Evolutionary conservation across 2,329 filamentous ascomycete genomes (phyloP), one percentile per base, ranked within the genome.

Genomic region (Domatiomyces catenatus): DNA sequence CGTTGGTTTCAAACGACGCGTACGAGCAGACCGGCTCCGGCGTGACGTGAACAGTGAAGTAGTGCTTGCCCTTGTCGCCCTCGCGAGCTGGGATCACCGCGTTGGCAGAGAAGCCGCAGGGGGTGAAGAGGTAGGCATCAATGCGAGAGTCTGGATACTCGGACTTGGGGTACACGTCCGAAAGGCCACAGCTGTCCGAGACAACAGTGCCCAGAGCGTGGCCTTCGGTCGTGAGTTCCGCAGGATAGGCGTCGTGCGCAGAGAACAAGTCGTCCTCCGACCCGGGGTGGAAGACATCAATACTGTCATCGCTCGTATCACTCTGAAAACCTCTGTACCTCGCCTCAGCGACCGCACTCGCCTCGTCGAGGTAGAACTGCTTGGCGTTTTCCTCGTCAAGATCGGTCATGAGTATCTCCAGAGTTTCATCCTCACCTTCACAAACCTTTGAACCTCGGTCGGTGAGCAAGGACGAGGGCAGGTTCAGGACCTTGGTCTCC

Each of bases 21-120:
- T 94, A 98, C 4, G 89, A 95, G 73, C 90, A 98, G 62, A 94
- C 81, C 12, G 90, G 87, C 74, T 98, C 92, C 0, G 92, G 92
- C 0, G 92, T 98, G 58, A 98, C 92, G 64, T 98, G 92, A 20
- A 98, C 92, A 1, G 90, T 98, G 70, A 95, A 98, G 71, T 98
- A 98, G 69, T 96, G 88, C 42, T 79, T 83, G 3, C 76, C 71
- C 53, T 68, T 72, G 32, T 70, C 63, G 53, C 73, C 71, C 12
- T 76, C 71, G 0, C 86, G 81, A 47, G 87, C 82, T 5, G 92
- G 92, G 43, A 98, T 79, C 18, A 98, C 89, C 49, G 88, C 92
- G 63, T 98, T 98, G 66, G 92, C 92, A 5, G 89, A 95, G 69
- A 94, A 98, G 52, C 92, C 92, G 63, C 92, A 98, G 0, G 92